Conservation (phyloP, 345 rosid species). For the Hibiscus trionum region DNA sequence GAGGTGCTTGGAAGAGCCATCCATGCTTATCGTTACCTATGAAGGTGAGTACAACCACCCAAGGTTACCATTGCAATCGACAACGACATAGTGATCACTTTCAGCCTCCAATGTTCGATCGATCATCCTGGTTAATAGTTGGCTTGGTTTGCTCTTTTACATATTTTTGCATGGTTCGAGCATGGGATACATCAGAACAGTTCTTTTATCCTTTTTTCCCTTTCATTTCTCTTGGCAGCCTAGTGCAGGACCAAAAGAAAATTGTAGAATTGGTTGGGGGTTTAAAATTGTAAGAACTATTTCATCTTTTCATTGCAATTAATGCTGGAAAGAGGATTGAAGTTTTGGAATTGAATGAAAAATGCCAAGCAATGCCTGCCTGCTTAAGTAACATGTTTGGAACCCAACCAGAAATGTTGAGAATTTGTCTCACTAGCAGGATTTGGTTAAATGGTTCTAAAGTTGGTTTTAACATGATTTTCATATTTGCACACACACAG, state of each 20-base stretch:
- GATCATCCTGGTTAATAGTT: not conserved
- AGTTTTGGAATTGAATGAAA: conserved; percentile 15
- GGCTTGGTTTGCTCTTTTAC: conserved; percentile 44
- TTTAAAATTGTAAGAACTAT: conserved; percentile 27
- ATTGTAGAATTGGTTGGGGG: conserved; percentile 20
- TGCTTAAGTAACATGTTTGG: not conserved
- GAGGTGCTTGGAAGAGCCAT: not conserved
- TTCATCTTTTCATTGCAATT: conserved; percentile 16
- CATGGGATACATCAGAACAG: conserved; percentile 19
- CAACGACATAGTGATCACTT: not conserved
- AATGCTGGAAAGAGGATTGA: conserved; percentile 16
- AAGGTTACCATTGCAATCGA: not conserved
- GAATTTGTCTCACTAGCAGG: not conserved
- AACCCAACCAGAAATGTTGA: not conserved
- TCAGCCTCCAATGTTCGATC: not conserved
- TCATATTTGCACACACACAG: too few species aligned
- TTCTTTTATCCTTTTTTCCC: not conserved
- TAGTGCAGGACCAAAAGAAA: conserved; percentile 15
- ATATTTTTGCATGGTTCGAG: conserved; percentile 39
- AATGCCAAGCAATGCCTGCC: not conserved
- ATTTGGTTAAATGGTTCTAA: not conserved
- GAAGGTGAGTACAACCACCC: not conserved
- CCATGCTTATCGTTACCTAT: not conserved
- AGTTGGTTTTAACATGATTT: too few species aligned
- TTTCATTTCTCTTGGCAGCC: not conserved